Evolutionary conservation across 2,329 filamentous ascomycete species (phyloP).

Genomic region (Aspergillus japonicus): DNA sequence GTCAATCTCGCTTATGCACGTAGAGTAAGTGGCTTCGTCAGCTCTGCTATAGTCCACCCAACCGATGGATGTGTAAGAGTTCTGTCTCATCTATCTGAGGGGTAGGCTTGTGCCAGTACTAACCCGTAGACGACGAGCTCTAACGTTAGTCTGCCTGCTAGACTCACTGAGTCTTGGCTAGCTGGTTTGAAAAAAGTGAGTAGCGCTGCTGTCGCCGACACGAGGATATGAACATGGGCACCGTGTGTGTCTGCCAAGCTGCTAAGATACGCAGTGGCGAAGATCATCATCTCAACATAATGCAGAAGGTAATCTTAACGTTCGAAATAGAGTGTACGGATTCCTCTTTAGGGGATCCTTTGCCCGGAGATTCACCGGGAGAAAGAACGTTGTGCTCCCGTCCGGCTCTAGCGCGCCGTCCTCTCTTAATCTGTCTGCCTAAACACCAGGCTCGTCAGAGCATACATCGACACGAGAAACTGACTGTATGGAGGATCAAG

Average conservation of each 20-base stretch:
- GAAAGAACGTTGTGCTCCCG: background rate
- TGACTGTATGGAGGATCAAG: background rate
- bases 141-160: no score
- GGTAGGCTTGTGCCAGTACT: background rate
- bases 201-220: background rate
- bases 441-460: no score
- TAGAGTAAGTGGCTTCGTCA: conserved; percentile 1
- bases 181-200: no score
- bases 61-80: background rate
- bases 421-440: no score
- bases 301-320: no score
- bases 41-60: background rate
- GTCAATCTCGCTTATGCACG: background rate
- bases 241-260: background rate
- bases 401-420: background rate
- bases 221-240: background rate
- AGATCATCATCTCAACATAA: background rate
- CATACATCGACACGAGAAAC: background rate
- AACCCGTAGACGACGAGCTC: background rate
- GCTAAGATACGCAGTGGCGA: background rate
- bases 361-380: background rate
- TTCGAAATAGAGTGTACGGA: no score
- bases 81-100: background rate
- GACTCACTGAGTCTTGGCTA: no score
- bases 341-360: no score